Percentiles rank a stretch among this genome's conserved stretches.
These are phyloP conservation scores for Flaveria linearis DNA, from an alignment of 129 eudicot species.

Conservation along the genomic window DNA sequence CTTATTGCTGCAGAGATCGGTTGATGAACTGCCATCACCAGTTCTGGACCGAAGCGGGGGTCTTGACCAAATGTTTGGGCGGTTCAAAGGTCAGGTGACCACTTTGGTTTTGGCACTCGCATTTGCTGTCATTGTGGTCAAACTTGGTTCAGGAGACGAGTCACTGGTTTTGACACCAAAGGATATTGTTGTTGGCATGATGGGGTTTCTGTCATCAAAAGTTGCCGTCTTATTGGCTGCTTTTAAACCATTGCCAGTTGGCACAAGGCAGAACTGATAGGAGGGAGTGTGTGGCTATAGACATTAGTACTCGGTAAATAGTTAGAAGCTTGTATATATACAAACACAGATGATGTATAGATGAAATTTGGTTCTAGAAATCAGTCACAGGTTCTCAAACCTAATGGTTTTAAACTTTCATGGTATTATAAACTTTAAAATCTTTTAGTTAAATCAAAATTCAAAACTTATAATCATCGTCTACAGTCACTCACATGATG, in stretches of 20 bases:
- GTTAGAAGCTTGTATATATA: conserved; percentile 27
- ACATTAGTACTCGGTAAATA: conserved; percentile 1
- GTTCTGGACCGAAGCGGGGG: conserved; percentile 38
- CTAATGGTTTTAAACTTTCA: no score
- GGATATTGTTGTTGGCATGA: conserved; percentile 72
- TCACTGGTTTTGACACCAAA: conserved; percentile 44
- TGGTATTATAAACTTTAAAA: no score
- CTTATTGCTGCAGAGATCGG: conserved; percentile 71
- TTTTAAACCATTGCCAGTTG: conserved; percentile 58
- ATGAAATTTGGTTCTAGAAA: not conserved
- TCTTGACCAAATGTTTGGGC: conserved; percentile 44
- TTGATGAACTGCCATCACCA: conserved; percentile 68
- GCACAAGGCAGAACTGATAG: conserved; percentile 38
- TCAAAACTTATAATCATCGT: no score
- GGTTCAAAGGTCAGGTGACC: conserved; percentile 49
- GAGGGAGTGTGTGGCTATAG: conserved; percentile 6
- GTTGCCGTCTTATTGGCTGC: conserved; percentile 78
- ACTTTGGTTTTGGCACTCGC: conserved; percentile 53
- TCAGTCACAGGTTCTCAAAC: not conserved
- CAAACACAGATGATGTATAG: conserved; percentile 19
- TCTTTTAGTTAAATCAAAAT: no score
- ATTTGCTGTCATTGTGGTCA: conserved; percentile 43
- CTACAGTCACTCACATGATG: no score
- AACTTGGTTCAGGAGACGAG: conserved; percentile 47
- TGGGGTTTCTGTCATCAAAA: conserved; percentile 82